Percentiles rank a stretch among this genome's conserved stretches.
phyloP scores from a whole-genome alignment of 2,329 filamentous ascomycete genomes.

The Fusarium hainanense region DNA sequence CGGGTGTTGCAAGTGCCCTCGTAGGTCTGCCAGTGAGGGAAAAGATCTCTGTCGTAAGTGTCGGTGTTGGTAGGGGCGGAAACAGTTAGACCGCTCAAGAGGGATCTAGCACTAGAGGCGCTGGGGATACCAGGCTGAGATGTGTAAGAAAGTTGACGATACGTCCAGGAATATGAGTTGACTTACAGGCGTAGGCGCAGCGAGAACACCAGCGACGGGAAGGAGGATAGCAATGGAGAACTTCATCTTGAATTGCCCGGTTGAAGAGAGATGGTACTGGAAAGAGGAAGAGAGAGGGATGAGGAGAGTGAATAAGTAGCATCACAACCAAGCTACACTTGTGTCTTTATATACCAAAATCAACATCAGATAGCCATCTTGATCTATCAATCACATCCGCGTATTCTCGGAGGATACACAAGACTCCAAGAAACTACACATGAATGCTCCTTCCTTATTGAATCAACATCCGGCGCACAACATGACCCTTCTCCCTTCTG shows the following conservation, averaged over 20 bases:
- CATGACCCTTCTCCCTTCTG: constrained; percentile 20
- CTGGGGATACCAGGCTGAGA: constrained; percentile 70
- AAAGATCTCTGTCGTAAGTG: constrained; percentile 73
- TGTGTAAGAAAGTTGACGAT: neutral
- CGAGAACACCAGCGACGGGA: constrained; percentile 45
- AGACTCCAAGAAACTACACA: neutral
- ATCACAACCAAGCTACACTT: constrained; percentile 3
- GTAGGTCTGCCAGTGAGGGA: constrained; percentile 77
- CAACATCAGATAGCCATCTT: constrained; percentile 7
- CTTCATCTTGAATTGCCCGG: constrained; percentile 47
- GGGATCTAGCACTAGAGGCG: constrained; percentile 64
- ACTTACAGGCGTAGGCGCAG: constrained; percentile 48
- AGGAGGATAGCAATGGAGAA: constrained; percentile 45
- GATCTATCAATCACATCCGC: neutral
- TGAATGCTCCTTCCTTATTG: constrained; percentile 36
- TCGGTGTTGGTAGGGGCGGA: constrained; percentile 63
- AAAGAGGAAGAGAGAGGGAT: neutral
- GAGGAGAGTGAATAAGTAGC: neutral
- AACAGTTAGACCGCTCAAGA: constrained; percentile 70
- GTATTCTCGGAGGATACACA: constrained; percentile 10
- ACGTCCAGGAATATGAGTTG: constrained; percentile 19
- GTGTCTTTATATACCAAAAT: constrained; percentile 28
- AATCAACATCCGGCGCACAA: constrained; percentile 19
- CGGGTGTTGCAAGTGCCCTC: constrained; percentile 76
- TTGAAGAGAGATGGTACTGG: neutral